Conservation (phyloP, 306 rosid species). For the Cicer arietinum region DNA sequence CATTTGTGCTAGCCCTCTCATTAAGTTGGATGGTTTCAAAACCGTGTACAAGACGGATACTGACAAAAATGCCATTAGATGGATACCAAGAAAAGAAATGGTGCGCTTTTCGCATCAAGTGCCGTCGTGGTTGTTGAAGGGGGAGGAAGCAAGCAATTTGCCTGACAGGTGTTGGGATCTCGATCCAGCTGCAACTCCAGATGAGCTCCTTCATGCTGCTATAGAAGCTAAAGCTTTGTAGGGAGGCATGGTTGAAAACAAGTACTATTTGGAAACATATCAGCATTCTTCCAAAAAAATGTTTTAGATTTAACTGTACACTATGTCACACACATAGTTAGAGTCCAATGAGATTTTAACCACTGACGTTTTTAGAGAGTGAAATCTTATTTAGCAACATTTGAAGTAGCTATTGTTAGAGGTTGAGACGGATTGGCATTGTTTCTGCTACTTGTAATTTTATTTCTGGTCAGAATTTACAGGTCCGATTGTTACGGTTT, state of each 20-base stretch:
- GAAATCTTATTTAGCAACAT: constrained; percentile 51
- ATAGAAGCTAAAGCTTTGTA: constrained; percentile 50
- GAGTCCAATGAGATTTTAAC: constrained; percentile 65
- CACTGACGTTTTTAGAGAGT: constrained; percentile 67
- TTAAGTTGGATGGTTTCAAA: constrained; percentile 84
- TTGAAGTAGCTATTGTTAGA: constrained; percentile 44
- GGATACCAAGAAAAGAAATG: constrained; percentile 94
- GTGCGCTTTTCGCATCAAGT: constrained; percentile 95
- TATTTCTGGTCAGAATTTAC: constrained; percentile 43
- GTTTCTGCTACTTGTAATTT: constrained; percentile 44
- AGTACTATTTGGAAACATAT: constrained; percentile 41
- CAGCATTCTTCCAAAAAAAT: constrained; percentile 65
- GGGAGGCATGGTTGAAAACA: constrained; percentile 43
- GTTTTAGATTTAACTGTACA: constrained; percentile 88
- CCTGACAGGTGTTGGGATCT: constrained; percentile 92
- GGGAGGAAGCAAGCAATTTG: constrained; percentile 63
- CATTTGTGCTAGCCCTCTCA: constrained; percentile 78
- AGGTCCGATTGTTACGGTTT: neutral
- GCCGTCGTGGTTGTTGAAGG: constrained; percentile 79
- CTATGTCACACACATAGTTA: constrained; percentile 72
- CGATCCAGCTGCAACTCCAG: constrained; percentile 98
- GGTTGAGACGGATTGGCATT: constrained; percentile 44
- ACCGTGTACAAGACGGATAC: constrained; percentile 76
- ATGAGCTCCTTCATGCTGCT: constrained; percentile 84
- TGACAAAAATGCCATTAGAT: constrained; percentile 70